Evolutionary conservation across 2,329 filamentous ascomycete species (phyloP), one percentile per base, ranked within the genome.

Genomic region (Hymenoscyphus salicellus): DNA sequence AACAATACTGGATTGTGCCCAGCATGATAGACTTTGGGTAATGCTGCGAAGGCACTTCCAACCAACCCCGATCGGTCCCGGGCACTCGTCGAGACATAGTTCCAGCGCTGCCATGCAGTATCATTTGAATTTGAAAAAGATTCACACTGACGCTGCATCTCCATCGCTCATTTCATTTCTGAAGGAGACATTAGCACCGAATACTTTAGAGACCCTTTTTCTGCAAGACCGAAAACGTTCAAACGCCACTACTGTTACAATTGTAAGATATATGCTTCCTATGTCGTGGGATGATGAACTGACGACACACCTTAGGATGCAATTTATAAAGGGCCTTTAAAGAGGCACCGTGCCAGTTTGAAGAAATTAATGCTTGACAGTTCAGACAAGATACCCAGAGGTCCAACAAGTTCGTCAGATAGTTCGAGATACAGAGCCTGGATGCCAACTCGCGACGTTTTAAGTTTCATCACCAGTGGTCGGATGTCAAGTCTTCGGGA

Each of bases 171-270:
- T 95, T 62, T 81, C 82, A 1, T 94, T 95, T 73, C 81, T 95
- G 67, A 91, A 89, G 71, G 89, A 93, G 66, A 89, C 90, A 0
- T 80, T 95, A 43, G 88, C 88, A 23, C 91, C 91, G 0, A 91
- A 95, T 75, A 89, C 86, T 32, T 80, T 95, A n/a, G 89, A 95
- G 76, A 87, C 87, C 8, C 80, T 95, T 10, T 93, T 93, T 74
- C 77, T 95, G 58, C 90, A 93, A 75, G 89, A 93, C 65, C 78
- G 79, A 73, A 83, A 70, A 75, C 82, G 65, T 74, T 77, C 69
- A 36, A 66, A 26, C 81, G 84, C 75, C 75, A 84, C 85, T 0
- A 78, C 78, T 7, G 88, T 93, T 0, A 82, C 84, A 2, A 83
- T 93, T 62, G 73, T 75, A 71, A 71, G 72, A 58, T 41, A 33